Evolutionary conservation across 129 eudicot species (phyloP), one percentile per base, ranked within the genome.

Genomic region (Ambrosia artemisiifolia): DNA sequence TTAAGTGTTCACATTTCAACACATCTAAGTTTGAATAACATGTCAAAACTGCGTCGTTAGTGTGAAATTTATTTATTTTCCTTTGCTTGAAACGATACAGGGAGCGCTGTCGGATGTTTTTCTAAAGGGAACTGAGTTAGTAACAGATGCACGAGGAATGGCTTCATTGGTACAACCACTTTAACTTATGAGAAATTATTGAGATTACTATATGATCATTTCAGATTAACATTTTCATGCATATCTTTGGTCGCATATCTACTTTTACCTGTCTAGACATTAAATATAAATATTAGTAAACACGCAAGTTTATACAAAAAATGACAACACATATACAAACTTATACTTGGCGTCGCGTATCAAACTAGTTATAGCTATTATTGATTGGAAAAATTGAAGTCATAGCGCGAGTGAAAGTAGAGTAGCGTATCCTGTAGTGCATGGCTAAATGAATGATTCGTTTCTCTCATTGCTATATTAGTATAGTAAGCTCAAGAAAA

Each of bases 31-130:
- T 6, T 40, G 44, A 7, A 40, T 40, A 4, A 7, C 44, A 2
- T 7, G 11, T 40, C 44, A 40, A 40, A 40, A 40, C 44, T 7
- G 6, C 44, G 44, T 40, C 2, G 44, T 40, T 40, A 40, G 7
- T 60, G 59, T 49, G 9, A 20, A 60, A 17, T 73, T 72, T n/a
- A 16, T 34, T 10, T 34, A 4, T 64, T 7, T 62, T 36, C 0
- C 2, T 65, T 62, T 54, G 38, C 55, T 62, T 54, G 33, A 42
- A 50, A 54, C n/a, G 68, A 49, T 72, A 56, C 60, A 94, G 98
- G 98, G 98, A 64, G 91, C 97, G 11, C 76, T 94, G 24, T 90
- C 97, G 1, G 86, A 94, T n/a, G 77, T 94, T 54, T 90, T 94
- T 62, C 77, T 94, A 30, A 88, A 84, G 80, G 83, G 96, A 48